Evolutionary conservation across 176 grass and related monocot species (phyloP), one percentile per base, ranked within the genome.

Genomic region (Avena insularis): DNA sequence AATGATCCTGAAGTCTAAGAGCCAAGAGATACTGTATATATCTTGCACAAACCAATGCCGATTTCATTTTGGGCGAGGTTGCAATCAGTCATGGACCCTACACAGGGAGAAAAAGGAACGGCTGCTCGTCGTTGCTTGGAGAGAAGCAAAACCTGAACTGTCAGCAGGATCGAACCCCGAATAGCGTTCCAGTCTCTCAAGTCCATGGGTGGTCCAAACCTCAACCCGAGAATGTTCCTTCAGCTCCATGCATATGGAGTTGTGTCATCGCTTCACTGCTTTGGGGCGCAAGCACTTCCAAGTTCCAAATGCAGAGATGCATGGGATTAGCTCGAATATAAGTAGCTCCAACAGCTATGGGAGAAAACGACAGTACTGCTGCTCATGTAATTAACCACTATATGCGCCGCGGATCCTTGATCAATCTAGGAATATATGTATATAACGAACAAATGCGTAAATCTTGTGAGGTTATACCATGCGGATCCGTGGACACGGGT

Each of bases 271-370:
- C 35, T 75, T 89, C 78, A 13, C 38, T 75, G 40, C 47, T 75
- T 35, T 71, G 11, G 46, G 71, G 71, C 21, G 8, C 49, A 77
- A 27, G 23, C 78, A 29, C 51, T 65, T 65, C 63, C 27, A 16
- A 78, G 40, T 43, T 43, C 40, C 40, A 6, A 40, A 25, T n/a
- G 53, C n/a, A 43, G 17, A 90, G 29, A 29, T 29, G 29, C 29
- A 29, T 87, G 74, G 17, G 89, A 87, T 87, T 79, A 72, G 80
- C 21, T 20, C 79, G 84, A 90, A 90, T 83, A 75, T 63, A 29
- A 29, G 29, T 29, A 35, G 65, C n/a, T 27, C 81, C 38, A 90
- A 82, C 17, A 77, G 9, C 3, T 77, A 51, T 23, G 75, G 45
- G 5, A 66, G 66, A 80, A 64, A 86, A 86, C 19, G 88, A 86